Base-by-base conservation (phyloP, 148 eudicot genomes). In the Beta vulgaris region DNA sequence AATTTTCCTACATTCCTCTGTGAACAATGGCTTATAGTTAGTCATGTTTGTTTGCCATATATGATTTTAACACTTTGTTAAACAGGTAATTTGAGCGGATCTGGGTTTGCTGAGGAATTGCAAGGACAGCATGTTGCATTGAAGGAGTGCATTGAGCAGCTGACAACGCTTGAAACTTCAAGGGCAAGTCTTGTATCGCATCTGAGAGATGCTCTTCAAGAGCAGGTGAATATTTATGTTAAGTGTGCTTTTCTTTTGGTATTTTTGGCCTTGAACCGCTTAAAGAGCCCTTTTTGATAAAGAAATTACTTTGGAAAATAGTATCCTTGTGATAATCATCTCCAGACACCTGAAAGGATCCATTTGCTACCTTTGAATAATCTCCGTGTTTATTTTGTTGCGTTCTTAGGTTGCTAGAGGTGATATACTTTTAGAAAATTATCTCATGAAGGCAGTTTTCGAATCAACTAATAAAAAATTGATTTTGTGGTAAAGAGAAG, bases 161-260 rank as follows among this genome's bases (percentile, higher is more conserved):
- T 94, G 48, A 78, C 84, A 13, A 71, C 84, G n/a, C 76, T 91
- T 77, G 93, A 90, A 83, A 85, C 91, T 49, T 84, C 91, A 40
- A 88, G 96, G 73, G 84, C 85, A 57, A 91, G 78, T 79, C 97
- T 94, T 48, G 88, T 94, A 37, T 86, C 93, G 29, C 86, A 85
- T 73, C 72, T 94, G 59, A 85, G 82, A 62, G 93, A 88, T 53
- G 91, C 91, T 82, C 90, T 94, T 40, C 89, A 82, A 75, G 97
- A 91, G 77, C 91, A 94, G 97, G 98, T 94, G 80, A 48, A 66
- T 55, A 29, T 59, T 16, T 43, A 72, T 48, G 13, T 67, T 68
- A 6, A 31, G 55, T 23, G 0, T 16, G 39, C 7, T 44, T 57
- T 48, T 77, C 23, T 19, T 44, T 58, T 48, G 23, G 28, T 71